A percentile compares a stretch with the other conserved stretches of the same genome.
Evolutionary conservation across 257 asterid species (phyloP).

Genomic region (Cynanchum wilfordii): DNA sequence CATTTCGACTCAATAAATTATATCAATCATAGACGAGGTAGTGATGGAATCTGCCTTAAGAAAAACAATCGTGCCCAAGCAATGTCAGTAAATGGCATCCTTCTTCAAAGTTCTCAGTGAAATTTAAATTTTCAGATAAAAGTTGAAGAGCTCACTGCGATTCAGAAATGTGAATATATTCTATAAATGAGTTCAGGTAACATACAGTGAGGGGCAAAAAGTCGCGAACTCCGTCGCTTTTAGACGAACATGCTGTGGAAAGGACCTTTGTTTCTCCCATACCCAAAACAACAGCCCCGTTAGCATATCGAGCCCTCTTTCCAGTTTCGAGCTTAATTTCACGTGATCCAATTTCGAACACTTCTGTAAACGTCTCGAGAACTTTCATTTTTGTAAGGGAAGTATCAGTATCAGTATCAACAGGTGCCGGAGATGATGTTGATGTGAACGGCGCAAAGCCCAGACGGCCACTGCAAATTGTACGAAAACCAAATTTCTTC

Average conservation of each 20-base stretch:
- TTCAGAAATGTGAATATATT: background rate
- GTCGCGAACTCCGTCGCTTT: conserved; percentile 69
- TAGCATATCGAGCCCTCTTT: conserved; percentile 83
- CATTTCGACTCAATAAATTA: background rate
- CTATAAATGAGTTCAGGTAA: background rate
- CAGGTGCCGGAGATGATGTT: conserved; percentile 29
- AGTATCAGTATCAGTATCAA: conserved; percentile 39
- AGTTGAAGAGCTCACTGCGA: background rate
- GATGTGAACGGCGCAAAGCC: conserved; percentile 33
- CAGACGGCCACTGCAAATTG: conserved; percentile 60
- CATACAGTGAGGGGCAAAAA: conserved; percentile 93
- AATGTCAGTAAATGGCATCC: background rate
- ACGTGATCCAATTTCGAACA: conserved; percentile 71
- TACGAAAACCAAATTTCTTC: conserved; percentile 52
- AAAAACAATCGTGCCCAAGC: background rate
- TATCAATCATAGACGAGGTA: background rate
- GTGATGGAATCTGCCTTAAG: too few relatives aligned
- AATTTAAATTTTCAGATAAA: background rate
- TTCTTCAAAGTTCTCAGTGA: background rate
- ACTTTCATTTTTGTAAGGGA: conserved; percentile 45
- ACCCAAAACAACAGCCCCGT: conserved; percentile 76
- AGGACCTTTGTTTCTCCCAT: conserved; percentile 90
- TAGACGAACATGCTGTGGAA: conserved; percentile 75
- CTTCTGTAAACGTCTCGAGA: conserved; percentile 75
- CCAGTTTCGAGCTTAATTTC: conserved; percentile 71